These are phyloP conservation scores for Serendipita vermifera DNA, from an alignment of 768 basidiomycete genomes.

Conservation along the genomic window DNA sequence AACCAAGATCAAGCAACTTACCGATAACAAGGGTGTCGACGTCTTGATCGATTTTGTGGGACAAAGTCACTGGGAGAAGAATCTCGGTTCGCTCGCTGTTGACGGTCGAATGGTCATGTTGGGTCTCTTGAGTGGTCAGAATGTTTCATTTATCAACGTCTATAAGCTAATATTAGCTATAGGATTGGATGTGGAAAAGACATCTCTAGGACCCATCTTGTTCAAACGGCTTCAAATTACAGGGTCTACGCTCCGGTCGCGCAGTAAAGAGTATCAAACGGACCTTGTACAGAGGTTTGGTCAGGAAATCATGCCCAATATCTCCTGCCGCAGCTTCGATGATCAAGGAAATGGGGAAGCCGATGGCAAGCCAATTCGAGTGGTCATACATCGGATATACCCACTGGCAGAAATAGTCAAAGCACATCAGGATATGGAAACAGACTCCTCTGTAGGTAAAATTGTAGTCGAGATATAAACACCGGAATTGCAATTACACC, in stretches of 20 bases:
- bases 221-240: conserved; percentile 78
- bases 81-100: conserved; percentile 19
- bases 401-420: neutral
- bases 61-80: conserved; percentile 20
- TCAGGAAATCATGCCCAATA: conserved; percentile 16
- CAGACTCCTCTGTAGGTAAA: neutral
- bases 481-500: neutral
- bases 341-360: neutral
- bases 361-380: neutral
- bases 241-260: conserved; percentile 74
- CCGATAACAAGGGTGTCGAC: conserved; percentile 22
- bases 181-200: conserved; percentile 41
- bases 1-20: conserved; percentile 22
- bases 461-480: neutral
- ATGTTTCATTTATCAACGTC: conserved; percentile 6
- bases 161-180: conserved; percentile 1
- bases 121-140: conserved; percentile 17
- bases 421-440: conserved; percentile 11
- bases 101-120: conserved; percentile 22
- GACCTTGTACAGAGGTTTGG: conserved; percentile 31
- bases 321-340: conserved; percentile 12
- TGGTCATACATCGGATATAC: conserved; percentile 2
- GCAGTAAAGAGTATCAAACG: conserved; percentile 62
- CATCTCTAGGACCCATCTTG: conserved; percentile 54
- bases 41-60: conserved; percentile 25